Evolutionary conservation across 2,329 filamentous ascomycete genomes (phyloP).

Genomic region (Colletotrichum abscissum): DNA sequence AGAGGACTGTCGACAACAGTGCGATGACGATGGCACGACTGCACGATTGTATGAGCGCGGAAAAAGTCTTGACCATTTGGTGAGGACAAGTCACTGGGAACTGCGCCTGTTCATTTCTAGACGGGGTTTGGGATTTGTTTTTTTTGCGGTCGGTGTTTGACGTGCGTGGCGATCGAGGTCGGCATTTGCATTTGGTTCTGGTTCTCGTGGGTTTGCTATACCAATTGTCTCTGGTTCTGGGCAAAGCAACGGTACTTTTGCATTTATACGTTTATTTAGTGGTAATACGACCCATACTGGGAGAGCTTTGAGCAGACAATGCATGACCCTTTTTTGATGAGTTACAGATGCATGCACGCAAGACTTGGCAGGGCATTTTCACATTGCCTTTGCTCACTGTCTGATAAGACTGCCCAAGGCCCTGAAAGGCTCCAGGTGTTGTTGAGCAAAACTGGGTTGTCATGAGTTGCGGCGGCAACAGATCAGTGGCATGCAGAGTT

Average conservation of each 20-base stretch:
- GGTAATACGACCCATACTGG: constrained; percentile 30
- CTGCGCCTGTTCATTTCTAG: constrained; percentile 29
- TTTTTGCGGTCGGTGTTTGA: constrained; percentile 23
- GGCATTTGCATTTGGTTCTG: constrained; percentile 32
- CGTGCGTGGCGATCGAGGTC: constrained; percentile 26
- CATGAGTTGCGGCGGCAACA: background rate
- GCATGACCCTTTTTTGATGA: background rate
- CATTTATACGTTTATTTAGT: constrained; percentile 33
- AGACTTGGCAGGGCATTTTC: background rate
- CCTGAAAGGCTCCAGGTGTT: background rate
- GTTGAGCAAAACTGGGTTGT: constrained; percentile 2
- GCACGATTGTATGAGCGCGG: constrained; percentile 37
- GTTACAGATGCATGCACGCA: background rate
- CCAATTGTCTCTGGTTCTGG: constrained; percentile 29
- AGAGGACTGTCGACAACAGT: constrained; percentile 32
- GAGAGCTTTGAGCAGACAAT: constrained; percentile 12
- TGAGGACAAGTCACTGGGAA: background rate
- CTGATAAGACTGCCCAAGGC: background rate
- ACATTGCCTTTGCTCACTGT: background rate
- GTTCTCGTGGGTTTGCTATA: constrained; percentile 31
- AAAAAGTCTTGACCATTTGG: constrained; percentile 25
- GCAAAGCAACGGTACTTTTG: constrained; percentile 27
- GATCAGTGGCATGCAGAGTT: background rate
- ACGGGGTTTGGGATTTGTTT: constrained; percentile 25
- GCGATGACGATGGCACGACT: constrained; percentile 37